Evolutionary conservation across 2,329 filamentous ascomycete species (phyloP).

Genomic region (Nemania bipapillata): DNA sequence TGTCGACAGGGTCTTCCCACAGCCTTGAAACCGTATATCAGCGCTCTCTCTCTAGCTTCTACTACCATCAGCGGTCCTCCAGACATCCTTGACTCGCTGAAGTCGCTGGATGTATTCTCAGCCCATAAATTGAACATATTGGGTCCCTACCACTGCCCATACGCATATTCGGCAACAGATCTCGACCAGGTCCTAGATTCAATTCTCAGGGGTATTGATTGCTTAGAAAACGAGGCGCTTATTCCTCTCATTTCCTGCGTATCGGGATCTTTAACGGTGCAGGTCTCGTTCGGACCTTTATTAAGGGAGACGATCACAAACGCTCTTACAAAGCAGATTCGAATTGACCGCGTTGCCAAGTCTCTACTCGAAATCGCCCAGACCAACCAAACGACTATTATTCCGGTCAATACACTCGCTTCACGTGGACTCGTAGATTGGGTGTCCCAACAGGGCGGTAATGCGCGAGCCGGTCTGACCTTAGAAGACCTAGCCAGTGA

Average conservation of each 20-base stretch:
- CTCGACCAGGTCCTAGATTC: background rate
- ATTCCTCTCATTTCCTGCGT: background rate
- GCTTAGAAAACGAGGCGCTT: background rate
- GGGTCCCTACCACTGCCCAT: background rate
- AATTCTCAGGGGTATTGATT: background rate
- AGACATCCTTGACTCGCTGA: background rate
- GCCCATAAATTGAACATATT: background rate
- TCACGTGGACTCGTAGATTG: background rate
- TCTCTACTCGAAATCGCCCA: background rate
- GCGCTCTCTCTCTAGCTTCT: background rate
- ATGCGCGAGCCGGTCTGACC: background rate
- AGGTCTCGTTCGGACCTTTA: background rate
- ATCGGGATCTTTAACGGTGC: background rate
- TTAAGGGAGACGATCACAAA: background rate
- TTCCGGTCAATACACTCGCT: background rate
- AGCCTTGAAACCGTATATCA: conserved; percentile 1
- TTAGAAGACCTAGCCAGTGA: background rate
- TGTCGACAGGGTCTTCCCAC: background rate
- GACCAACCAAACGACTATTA: background rate
- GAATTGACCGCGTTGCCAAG: background rate
- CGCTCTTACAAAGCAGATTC: conserved; percentile 2
- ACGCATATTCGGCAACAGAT: background rate
- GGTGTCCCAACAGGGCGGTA: background rate
- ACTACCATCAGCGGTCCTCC: background rate
- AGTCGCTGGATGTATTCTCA: background rate